Evolutionary conservation across 805 yeast genomes (phyloP).

Genomic region (Candida gorgasii): DNA sequence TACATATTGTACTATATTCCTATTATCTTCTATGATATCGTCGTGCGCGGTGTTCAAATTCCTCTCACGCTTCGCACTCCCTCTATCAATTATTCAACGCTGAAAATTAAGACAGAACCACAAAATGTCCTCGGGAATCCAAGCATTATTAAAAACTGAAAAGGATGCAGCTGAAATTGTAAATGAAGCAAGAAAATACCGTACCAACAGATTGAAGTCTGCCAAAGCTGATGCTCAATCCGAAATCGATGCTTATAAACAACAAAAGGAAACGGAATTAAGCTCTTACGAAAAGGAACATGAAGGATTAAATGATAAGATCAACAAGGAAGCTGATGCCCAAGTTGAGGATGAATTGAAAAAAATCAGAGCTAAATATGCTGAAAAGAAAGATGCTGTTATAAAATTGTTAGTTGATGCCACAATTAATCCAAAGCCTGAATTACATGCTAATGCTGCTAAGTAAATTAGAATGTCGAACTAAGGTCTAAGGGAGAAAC

Average conservation of each 20-base stretch:
- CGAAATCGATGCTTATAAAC: conserved; percentile 86
- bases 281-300: conserved; percentile 69
- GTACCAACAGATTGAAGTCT: conserved; percentile 85
- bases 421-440: conserved; percentile 76
- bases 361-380: conserved; percentile 64
- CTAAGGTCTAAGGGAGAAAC: no score
- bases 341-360: conserved; percentile 70
- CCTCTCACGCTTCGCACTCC: not conserved
- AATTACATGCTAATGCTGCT: conserved; percentile 75
- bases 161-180: conserved; percentile 97
- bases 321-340: conserved; percentile 76
- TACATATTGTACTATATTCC: no score
- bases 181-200: conserved; percentile 86
- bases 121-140: conserved; percentile 52
- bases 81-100: not conserved
- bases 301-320: conserved; percentile 71
- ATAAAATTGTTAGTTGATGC: conserved; percentile 78
- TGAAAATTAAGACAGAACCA: not conserved
- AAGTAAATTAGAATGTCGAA: conserved; percentile 2
- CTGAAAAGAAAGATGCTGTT: conserved; percentile 64
- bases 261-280: conserved; percentile 80
- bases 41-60: no score
- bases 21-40: no score
- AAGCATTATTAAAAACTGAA: conserved; percentile 83
- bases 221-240: conserved; percentile 91